A percentile compares a stretch with the other conserved stretches of the same genome.
These are phyloP conservation scores for Tuber brumale DNA, from an alignment of 495 filamentous ascomycete species.

Conservation along the genomic window DNA sequence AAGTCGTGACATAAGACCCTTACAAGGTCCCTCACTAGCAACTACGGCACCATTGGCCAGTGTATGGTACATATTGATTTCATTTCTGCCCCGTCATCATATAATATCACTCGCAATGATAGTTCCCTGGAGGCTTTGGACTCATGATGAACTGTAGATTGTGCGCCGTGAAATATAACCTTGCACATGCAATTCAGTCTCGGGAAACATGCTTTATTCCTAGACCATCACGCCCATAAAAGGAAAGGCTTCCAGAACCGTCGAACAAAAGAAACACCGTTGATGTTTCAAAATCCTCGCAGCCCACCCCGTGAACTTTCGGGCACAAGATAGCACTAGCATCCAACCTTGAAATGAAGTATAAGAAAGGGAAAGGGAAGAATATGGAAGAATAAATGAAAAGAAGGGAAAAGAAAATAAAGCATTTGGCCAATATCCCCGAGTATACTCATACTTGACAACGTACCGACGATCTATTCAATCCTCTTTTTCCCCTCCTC, in stretches of 20 bases:
- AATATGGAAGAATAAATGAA: not conserved
- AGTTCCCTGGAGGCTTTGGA: not conserved
- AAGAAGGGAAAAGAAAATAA: not conserved
- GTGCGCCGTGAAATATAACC: not conserved
- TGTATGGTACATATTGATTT: not conserved
- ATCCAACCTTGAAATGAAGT: not conserved
- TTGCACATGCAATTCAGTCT: not conserved
- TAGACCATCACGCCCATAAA: not conserved
- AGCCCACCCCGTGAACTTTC: not conserved
- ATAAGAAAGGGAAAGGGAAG: not conserved
- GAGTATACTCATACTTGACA: not conserved
- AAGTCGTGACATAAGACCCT: not conserved
- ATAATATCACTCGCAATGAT: not conserved
- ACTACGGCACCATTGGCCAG: not conserved
- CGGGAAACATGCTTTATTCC: not conserved
- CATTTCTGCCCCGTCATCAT: not conserved
- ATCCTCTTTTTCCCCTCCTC: slow-evolving; percentile 97
- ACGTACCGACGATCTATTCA: slow-evolving; percentile 49
- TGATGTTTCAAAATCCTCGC: not conserved
- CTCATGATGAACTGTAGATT: not conserved
- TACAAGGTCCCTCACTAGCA: not conserved
- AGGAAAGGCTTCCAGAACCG: slow-evolving; percentile 5
- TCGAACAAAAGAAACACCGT: not conserved
- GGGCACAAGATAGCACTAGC: not conserved
- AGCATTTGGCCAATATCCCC: not conserved